Evolutionary conservation across 1,284 basidiomycete genomes (phyloP), one percentile per base, ranked within the genome.

Genomic region (Trichosporon coremiiforme): DNA sequence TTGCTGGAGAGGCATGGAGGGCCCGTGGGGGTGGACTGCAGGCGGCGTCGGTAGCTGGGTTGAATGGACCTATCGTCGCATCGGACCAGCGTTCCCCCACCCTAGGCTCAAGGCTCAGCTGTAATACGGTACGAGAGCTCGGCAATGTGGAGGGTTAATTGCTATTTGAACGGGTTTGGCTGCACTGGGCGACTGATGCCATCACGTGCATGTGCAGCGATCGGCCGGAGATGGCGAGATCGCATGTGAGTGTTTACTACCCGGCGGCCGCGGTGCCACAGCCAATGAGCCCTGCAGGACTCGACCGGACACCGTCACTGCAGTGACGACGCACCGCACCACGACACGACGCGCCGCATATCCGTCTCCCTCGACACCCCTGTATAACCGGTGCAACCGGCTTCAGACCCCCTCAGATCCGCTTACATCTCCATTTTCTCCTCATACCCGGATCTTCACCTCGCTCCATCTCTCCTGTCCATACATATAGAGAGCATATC

Each of bases 321-420:
- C 47, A 5, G 33, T 20, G 15, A 5, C 10, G 2, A 15, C 41
- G 41, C 15, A 45, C 41, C 20, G 20, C 47, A 53, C 47, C 47
- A 53, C 47, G 47, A 53, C 47, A 53, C 47, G 47, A 53, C 47
- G 17, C 57, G 31, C 57, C 57, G 57, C 57, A 33, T 33, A 33
- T 60, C 57, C 57, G 31, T 33, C 55, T 20, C 6, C 57, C 31
- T 60, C 29, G 57, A 60, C n/a, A 60, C 31, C 31, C 57, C 31
- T 17, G 29, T 60, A 60, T 60, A 60, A 33, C 57, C 57, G 57
- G 57, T 60, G 57, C 57, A 60, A 60, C 57, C 57, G 57, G 57
- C 57, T 60, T 15, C 57, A 33, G 8, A 4, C n/a, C 29, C 29
- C 29, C 31, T 4, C 31, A n/a, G 31, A 60, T 2, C 6, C 29